Conservation (phyloP, 176 grass and related monocot species). For the maize (Zea mays) region DNA sequence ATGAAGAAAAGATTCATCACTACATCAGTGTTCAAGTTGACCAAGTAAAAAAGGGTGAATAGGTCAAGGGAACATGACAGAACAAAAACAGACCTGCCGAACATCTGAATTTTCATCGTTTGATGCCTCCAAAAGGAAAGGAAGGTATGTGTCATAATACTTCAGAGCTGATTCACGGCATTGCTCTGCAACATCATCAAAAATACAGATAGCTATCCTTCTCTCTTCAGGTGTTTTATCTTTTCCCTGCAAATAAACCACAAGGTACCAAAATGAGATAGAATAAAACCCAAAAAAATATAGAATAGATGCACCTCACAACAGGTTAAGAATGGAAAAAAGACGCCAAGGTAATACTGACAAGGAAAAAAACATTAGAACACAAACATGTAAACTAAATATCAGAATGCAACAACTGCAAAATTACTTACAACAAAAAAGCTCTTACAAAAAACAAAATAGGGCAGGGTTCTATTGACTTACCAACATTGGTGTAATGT, state of each 20-base stretch:
- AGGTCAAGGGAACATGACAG: slow-evolving; percentile 22
- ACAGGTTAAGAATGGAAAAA: slow-evolving; percentile 13
- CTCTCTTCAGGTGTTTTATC: slow-evolving; percentile 98
- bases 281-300: slow-evolving; percentile 12
- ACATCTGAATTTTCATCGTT: slow-evolving; percentile 95
- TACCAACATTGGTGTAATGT: slow-evolving; percentile 97
- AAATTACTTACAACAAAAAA: neutral
- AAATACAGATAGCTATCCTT: slow-evolving; percentile 98
- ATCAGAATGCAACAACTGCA: neutral
- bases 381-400: neutral
- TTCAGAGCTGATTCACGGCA: slow-evolving; percentile 81
- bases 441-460: neutral
- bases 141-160: slow-evolving; percentile 98
- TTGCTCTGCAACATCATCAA: slow-evolving; percentile 98
- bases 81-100: slow-evolving; percentile 62
- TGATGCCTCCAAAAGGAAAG: slow-evolving; percentile 88
- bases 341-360: neutral
- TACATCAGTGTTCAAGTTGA: neutral
- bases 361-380: neutral
- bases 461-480: slow-evolving; percentile 35
- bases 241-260: slow-evolving; percentile 64
- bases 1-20: neutral
- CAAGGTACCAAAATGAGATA: neutral
- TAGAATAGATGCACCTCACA: neutral
- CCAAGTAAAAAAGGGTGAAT: slow-evolving; percentile 15